phyloP scores from a whole-genome alignment of 768 basidiomycete species.

The Leccinum sublutescens region DNA sequence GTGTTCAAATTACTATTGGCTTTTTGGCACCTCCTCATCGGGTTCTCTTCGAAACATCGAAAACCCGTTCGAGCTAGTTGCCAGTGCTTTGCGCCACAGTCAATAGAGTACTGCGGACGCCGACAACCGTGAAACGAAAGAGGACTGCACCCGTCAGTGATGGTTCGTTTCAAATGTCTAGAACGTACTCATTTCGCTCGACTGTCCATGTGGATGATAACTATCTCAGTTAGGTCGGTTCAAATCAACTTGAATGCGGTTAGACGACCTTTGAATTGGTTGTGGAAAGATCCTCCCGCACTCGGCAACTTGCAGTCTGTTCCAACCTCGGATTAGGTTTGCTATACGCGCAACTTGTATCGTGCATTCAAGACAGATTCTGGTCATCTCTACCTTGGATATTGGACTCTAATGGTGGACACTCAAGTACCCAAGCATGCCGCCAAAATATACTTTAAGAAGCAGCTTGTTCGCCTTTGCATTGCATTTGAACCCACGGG shows the following conservation, averaged over 20 bases:
- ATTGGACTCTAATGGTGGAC: too few species aligned
- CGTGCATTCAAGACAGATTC: too few species aligned
- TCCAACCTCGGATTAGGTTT: too few species aligned
- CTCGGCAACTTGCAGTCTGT: neutral
- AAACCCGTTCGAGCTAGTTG: neutral
- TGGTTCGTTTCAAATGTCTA: conserved; percentile 9
- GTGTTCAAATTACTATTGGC: too few species aligned
- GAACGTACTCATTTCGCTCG: neutral
- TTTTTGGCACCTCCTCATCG: too few species aligned
- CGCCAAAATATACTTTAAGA: too few species aligned
- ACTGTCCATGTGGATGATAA: conserved; percentile 4
- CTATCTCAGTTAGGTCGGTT: neutral
- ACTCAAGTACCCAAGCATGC: too few species aligned
- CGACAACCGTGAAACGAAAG: neutral
- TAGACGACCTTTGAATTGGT: neutral
- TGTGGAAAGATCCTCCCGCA: neutral
- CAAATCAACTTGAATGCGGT: neutral
- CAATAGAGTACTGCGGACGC: neutral
- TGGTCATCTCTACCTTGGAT: too few species aligned
- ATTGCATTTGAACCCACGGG: too few species aligned
- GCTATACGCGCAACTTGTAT: too few species aligned
- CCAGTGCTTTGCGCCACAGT: neutral
- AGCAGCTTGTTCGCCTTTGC: too few species aligned
- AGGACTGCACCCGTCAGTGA: neutral
- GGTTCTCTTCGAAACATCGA: neutral